A percentile compares a stretch with the other conserved stretches of the same genome.
Evolutionary conservation across 2,329 filamentous ascomycete genomes (phyloP).

Genomic region (Fusarium cicatricum): DNA sequence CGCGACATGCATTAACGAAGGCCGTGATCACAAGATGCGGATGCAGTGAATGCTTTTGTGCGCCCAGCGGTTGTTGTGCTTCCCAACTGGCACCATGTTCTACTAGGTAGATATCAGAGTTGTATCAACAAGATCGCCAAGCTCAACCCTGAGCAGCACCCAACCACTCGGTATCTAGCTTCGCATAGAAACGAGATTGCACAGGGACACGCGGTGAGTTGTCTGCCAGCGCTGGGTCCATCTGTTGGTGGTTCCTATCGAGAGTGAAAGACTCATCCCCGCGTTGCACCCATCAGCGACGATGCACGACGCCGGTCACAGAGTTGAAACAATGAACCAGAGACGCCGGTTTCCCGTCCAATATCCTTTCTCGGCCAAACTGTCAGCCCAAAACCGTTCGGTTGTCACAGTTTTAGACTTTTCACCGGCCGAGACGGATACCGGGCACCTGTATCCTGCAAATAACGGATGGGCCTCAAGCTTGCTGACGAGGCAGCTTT

Average conservation of each 20-base stretch:
- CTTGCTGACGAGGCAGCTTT: not conserved
- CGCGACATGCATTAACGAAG: slow-evolving; percentile 1
- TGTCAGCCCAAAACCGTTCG: slow-evolving; percentile 5
- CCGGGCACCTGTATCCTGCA: not conserved
- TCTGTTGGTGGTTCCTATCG: not conserved
- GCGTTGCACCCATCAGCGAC: slow-evolving; percentile 1
- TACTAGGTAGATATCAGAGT: slow-evolving; percentile 9
- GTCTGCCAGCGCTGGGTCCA: not conserved
- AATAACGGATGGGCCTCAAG: not conserved
- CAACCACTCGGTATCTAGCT: slow-evolving; percentile 18
- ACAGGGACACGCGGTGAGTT: not conserved
- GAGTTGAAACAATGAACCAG: slow-evolving; percentile 29
- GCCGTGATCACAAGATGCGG: not conserved
- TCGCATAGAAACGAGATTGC: slow-evolving; percentile 16
- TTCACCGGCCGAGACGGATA: not conserved
- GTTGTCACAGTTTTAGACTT: slow-evolving; percentile 6
- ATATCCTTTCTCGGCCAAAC: not conserved
- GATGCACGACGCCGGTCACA: slow-evolving; percentile 15
- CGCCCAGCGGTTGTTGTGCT: not conserved
- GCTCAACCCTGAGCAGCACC: slow-evolving; percentile 8
- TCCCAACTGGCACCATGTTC: not conserved
- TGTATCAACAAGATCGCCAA: slow-evolving; percentile 23
- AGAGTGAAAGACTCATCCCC: slow-evolving; percentile 4
- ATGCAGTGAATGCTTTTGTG: not conserved
- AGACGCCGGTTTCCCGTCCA: slow-evolving; percentile 13